Percentiles rank a stretch among this genome's conserved stretches.
Conservation (phyloP, 129 eudicot species). For the Glebionis coronaria region DNA sequence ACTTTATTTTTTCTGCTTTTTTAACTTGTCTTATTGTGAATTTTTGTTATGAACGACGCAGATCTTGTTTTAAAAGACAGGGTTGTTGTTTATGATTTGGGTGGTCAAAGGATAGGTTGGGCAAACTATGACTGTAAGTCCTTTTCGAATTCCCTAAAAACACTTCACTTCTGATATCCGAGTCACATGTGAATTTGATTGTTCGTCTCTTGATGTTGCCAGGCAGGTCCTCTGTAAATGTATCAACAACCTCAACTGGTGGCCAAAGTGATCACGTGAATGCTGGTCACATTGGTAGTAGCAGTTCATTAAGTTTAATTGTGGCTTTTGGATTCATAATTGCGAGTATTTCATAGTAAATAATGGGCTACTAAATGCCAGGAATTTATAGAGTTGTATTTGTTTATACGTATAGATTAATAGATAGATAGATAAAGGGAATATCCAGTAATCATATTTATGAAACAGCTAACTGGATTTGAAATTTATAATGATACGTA, state of each 20-base stretch:
- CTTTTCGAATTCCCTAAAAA: background rate
- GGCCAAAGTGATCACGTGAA: slow-evolving; percentile 60
- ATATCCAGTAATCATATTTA: slow-evolving; percentile 22
- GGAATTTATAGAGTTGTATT: slow-evolving; percentile 21
- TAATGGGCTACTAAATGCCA: slow-evolving; percentile 2
- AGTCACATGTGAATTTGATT: background rate
- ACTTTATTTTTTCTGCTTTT: too few species aligned
- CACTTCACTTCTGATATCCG: background rate
- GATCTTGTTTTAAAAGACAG: too few species aligned
- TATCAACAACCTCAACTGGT: slow-evolving; percentile 55
- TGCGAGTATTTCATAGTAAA: slow-evolving; percentile 23
- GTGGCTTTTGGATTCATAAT: slow-evolving; percentile 27
- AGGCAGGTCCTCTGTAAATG: slow-evolving; percentile 82
- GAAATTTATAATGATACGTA: slow-evolving; percentile 21
- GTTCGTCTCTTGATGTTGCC: slow-evolving; percentile 5
- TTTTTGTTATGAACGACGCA: too few species aligned
- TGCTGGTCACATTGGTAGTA: slow-evolving; percentile 55
- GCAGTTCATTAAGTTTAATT: slow-evolving; percentile 31
- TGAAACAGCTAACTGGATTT: slow-evolving; percentile 26
- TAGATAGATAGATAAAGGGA: slow-evolving; percentile 12
- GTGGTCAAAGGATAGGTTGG: too few species aligned
- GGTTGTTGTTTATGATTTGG: too few species aligned
- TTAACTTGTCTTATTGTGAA: too few species aligned
- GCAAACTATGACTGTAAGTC: too few species aligned
- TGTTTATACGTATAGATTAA: slow-evolving; percentile 27